These are phyloP conservation scores for Pterocarpus macrocarpus DNA, from an alignment of 306 rosid genomes.

Conservation along the genomic window DNA sequence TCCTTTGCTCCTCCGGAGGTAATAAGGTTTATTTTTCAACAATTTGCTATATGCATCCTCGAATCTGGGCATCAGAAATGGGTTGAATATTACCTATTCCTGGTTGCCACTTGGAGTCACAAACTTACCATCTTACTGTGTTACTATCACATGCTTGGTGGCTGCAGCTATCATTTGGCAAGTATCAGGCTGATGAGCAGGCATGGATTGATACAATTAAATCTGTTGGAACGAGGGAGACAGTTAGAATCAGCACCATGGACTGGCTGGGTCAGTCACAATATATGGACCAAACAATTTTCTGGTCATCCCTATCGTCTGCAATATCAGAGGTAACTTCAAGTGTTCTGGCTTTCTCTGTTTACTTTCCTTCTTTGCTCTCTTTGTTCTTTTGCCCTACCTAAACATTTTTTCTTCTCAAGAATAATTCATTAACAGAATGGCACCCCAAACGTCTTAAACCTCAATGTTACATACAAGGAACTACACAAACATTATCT, in stretches of 20 bases:
- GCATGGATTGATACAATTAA: conserved; percentile 88
- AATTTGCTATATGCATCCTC: conserved; percentile 38
- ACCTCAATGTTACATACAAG: no score
- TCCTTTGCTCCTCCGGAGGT: conserved; percentile 99
- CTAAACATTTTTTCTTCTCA: background rate
- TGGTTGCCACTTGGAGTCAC: background rate
- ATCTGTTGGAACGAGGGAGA: conserved; percentile 67
- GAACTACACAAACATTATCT: background rate
- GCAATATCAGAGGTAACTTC: conserved; percentile 87
- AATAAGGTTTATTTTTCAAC: conserved; percentile 39
- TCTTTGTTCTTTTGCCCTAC: background rate
- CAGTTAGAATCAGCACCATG: conserved; percentile 87
- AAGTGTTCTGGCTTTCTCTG: conserved; percentile 25
- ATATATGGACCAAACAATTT: conserved; percentile 67
- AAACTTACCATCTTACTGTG: background rate
- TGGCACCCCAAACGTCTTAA: conserved; percentile 3
- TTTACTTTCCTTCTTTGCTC: background rate
- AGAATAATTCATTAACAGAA: background rate
- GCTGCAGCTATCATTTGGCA: conserved; percentile 83
- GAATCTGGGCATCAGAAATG: conserved; percentile 37
- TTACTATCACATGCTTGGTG: conserved; percentile 34
- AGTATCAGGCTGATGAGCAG: conserved; percentile 86
- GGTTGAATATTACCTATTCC: background rate
- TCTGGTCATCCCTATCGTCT: conserved; percentile 88
- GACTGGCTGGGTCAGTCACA: conserved; percentile 97